These are phyloP conservation scores for Yamadazyma paraphyllophila DNA, from an alignment of 805 yeast species.

Conservation along the genomic window DNA sequence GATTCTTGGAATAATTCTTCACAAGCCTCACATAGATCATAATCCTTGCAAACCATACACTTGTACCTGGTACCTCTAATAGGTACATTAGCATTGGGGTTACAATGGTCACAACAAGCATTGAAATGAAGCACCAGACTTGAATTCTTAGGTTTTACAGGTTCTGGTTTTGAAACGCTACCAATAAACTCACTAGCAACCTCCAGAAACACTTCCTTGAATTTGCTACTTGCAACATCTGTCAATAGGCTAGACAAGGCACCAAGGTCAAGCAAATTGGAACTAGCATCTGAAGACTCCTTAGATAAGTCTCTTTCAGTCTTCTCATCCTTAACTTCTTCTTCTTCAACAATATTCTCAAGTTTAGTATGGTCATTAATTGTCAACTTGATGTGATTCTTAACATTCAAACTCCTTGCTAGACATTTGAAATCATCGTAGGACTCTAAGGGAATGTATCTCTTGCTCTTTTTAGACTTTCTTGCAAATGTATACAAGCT, in stretches of 20 bases:
- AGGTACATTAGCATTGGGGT: slow-evolving; percentile 30
- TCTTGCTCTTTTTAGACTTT: slow-evolving; percentile 46
- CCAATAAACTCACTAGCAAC: slow-evolving; percentile 11
- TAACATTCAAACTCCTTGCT: slow-evolving; percentile 47
- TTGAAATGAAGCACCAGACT: slow-evolving; percentile 3
- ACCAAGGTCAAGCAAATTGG: slow-evolving; percentile 18
- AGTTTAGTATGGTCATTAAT: slow-evolving; percentile 5
- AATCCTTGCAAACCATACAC: slow-evolving; percentile 52
- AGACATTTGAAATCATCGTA: slow-evolving; percentile 42
- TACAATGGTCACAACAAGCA: slow-evolving; percentile 37
- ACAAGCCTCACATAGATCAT: slow-evolving; percentile 49
- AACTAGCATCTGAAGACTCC: background rate
- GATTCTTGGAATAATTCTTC: slow-evolving; percentile 16
- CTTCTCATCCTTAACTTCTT: background rate
- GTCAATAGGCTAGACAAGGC: slow-evolving; percentile 25
- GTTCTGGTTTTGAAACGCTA: slow-evolving; percentile 1
- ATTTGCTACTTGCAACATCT: slow-evolving; percentile 29
- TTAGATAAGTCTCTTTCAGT: background rate
- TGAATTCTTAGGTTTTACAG: background rate
- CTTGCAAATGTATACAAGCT: slow-evolving; percentile 23
- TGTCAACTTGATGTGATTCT: slow-evolving; percentile 40
- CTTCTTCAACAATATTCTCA: background rate
- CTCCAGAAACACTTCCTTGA: slow-evolving; percentile 21
- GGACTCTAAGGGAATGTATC: slow-evolving; percentile 38
- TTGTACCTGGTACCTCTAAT: slow-evolving; percentile 48